Evolutionary conservation across 73 alveolate species (phyloP).

Genomic region (Paramecium caudatum): DNA sequence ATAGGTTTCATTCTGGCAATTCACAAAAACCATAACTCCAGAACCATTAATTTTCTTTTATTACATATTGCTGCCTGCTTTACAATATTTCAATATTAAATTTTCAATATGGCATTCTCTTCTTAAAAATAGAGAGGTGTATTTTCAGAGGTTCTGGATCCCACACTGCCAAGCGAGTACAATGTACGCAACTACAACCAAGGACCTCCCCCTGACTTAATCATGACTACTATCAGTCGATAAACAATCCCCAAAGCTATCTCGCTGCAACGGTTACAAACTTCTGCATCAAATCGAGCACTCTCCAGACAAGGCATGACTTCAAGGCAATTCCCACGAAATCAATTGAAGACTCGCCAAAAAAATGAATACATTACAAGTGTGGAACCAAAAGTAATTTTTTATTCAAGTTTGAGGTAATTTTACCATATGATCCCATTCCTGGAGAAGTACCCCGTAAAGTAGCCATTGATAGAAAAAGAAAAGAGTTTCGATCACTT

Average conservation of each 20-base stretch:
- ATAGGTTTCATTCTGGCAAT: not conserved
- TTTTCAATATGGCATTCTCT: conserved; percentile 49
- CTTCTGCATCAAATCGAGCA: conserved; percentile 59
- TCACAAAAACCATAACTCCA: conserved; percentile 54
- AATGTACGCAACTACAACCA: conserved; percentile 41
- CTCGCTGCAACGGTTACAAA: conserved; percentile 75
- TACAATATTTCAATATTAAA: too few species aligned
- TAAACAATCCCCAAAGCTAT: conserved; percentile 71
- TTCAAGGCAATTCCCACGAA: conserved; percentile 64
- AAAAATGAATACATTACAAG: conserved; percentile 58
- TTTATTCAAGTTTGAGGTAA: conserved; percentile 7
- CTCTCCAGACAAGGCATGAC: conserved; percentile 52
- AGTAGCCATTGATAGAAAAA: conserved; percentile 97
- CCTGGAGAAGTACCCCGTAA: conserved; percentile 98
- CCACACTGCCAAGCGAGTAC: conserved; percentile 42
- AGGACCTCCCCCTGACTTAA: conserved; percentile 65
- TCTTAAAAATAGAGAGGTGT: conserved; percentile 75
- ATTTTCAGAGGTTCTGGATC: conserved; percentile 74
- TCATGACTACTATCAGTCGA: conserved; percentile 23
- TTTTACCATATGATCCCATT: conserved; percentile 93
- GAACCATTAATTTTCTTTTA: conserved; percentile 38
- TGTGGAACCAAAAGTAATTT: conserved; percentile 73
- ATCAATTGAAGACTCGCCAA: conserved; percentile 22
- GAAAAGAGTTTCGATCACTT: conserved; percentile 95
- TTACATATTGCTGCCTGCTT: too few species aligned